Evolutionary conservation across 2,329 filamentous ascomycete species (phyloP).

Genomic region (Aspergillus luchuensis): DNA sequence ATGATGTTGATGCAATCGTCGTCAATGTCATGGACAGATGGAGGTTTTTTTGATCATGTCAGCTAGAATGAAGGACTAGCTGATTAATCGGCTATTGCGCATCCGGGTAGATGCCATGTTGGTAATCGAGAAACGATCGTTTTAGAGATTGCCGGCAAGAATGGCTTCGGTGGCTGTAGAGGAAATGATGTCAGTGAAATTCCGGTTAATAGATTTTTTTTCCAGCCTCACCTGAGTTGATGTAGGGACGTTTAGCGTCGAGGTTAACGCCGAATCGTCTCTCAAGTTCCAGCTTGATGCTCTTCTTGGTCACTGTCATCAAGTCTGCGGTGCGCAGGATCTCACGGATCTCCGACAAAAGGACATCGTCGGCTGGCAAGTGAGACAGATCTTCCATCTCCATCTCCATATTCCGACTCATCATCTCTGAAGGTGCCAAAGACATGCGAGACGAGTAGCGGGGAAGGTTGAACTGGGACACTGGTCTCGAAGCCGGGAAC

Average conservation of each 20-base stretch:
- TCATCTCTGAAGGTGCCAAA: constrained; percentile 73
- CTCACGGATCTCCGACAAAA: constrained; percentile 91
- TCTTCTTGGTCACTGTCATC: constrained; percentile 99
- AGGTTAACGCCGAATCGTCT: constrained; percentile 82
- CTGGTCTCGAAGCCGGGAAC: constrained; percentile 62
- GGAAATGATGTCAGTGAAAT: background rate
- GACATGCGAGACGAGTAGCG: constrained; percentile 70
- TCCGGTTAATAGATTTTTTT: background rate
- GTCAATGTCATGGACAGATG: constrained; percentile 1
- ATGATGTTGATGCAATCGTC: background rate
- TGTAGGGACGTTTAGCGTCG: constrained; percentile 87
- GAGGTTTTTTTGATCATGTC: background rate
- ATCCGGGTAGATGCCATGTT: background rate
- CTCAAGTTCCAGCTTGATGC: constrained; percentile 91
- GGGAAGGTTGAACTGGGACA: constrained; percentile 62
- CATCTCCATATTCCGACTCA: constrained; percentile 66
- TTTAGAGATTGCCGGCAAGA: constrained; percentile 4
- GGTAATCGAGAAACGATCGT: background rate
- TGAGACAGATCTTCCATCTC: constrained; percentile 74
- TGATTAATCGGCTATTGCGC: background rate
- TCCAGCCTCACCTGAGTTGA: constrained; percentile 74
- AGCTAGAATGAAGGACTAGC: background rate
- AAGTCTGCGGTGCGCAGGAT: constrained; percentile 89
- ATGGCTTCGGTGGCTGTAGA: constrained; percentile 10
- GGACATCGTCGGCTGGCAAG: constrained; percentile 82